Evolutionary conservation across 257 asterid genomes (phyloP), one percentile per base, ranked within the genome.

Genomic region (Agastache rugosa): DNA sequence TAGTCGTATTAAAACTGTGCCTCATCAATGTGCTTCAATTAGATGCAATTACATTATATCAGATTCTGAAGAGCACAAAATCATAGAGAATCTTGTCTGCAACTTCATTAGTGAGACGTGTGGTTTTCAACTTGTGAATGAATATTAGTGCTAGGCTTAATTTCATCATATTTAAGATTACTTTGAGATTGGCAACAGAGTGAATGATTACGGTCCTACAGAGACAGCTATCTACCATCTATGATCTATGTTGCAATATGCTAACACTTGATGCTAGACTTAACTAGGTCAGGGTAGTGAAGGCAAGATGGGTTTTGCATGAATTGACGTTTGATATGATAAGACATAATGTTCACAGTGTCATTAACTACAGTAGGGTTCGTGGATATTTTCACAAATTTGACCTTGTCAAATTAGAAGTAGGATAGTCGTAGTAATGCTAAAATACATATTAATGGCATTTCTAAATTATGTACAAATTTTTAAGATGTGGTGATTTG

Each of bases 401-500:
- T 48, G 67, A 67, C 73, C 47, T 25, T 66, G 14, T 50, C 25
- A 64, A 56, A 34, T 51, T 54, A 29, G 39, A 68, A 45, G 62
- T 58, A 72, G 42, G 55, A 19, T 50, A 2, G 6, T 53, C 59
- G 9, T 25, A 9, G 64, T 50, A 74, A 53, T 44, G 51, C 14
- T 37, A 53, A 53, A 34, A 53, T 11, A 20, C 35, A 34, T 47
- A 44, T 19, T 15, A 9, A 42, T 75, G 35, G 59, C 20, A 20
- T 47, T 50, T 11, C 59, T 50, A 48, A 47, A 71, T 53, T 63
- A 53, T 75, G 65, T 67, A 53, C 17, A 56, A 58, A 66, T 39
- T 20, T 42, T 54, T 56, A 77, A 85, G 74, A 79, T 79, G 78
- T 82, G 16, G 54, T 73, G 45, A 22, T 70, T 56, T 69, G 31